phyloP scores from a whole-genome alignment of 2,329 filamentous ascomycete species.

The Pezicula rhizophila region DNA sequence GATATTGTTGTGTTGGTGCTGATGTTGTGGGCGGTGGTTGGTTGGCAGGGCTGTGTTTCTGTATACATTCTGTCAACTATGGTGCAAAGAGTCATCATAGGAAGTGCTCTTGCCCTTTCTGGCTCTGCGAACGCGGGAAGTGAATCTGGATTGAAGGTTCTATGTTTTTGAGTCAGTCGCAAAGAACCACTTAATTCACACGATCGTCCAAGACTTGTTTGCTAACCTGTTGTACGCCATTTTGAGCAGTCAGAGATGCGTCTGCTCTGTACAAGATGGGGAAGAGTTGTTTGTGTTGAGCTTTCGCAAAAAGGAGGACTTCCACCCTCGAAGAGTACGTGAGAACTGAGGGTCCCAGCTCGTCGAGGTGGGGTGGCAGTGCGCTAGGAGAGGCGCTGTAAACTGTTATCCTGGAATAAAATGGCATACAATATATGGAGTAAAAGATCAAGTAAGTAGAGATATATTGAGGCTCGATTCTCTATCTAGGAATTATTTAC shows the following conservation, averaged over 20 bases:
- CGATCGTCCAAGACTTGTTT: too few species aligned
- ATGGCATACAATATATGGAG: too few species aligned
- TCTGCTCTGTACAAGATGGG: background rate
- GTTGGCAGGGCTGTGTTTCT: slow-evolving; percentile 36
- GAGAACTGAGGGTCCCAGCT: background rate
- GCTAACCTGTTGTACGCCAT: slow-evolving; percentile 80
- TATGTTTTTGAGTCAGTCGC: too few species aligned
- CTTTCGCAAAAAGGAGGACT: background rate
- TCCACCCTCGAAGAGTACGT: background rate
- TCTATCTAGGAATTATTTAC: too few species aligned
- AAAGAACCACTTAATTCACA: too few species aligned
- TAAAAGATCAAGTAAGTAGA: too few species aligned
- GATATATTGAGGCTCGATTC: too few species aligned
- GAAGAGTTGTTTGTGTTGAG: background rate
- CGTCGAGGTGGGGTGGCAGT: background rate
- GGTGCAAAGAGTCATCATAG: background rate
- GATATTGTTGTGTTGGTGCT: slow-evolving; percentile 18
- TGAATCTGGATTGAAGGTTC: slow-evolving; percentile 87
- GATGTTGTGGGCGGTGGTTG: slow-evolving; percentile 37
- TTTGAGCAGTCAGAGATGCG: slow-evolving; percentile 15
- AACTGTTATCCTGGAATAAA: background rate
- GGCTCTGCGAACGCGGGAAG: slow-evolving; percentile 70
- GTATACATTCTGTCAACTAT: slow-evolving; percentile 4
- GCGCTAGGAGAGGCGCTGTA: background rate
- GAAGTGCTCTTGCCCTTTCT: slow-evolving; percentile 31